Evolutionary conservation across 2,329 filamentous ascomycete genomes (phyloP), one percentile per base, ranked within the genome.

Genomic region (Pestalotiopsis sp.): DNA sequence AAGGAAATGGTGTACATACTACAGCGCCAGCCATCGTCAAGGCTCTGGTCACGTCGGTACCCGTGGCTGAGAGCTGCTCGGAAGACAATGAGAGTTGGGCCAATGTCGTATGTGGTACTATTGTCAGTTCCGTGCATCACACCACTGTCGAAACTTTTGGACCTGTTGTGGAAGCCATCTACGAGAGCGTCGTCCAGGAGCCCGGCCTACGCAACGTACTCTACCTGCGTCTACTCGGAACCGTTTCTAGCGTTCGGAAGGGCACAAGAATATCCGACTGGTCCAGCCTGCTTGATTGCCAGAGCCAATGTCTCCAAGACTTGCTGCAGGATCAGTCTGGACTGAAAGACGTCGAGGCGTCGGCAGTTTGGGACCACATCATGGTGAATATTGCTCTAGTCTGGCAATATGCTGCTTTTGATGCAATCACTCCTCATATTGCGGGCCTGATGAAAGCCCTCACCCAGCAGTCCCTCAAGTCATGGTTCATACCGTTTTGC

Each of bases 41-140:
- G 49, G 79, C 83, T 1, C 80, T 92, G 4, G 76, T 91, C n/a
- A 76, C 77, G 60, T 82, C 82, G 9, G 82, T 88, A 3, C 86
- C 86, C 0, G 80, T 84, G 3, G 82, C 86, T 1, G 86, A 88
- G 66, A 82, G 84, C 59, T 75, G 82, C 12, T 82, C 86, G 13
- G 77, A 82, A 5, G 81, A 85, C 27, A 78, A 82, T 12, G 79
- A 83, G 4, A 81, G 81, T 5, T 91, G 90, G 88, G 86, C 82
- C 4, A 87, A 92, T 66, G 86, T 97, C 25, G 84, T 93, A 45
- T 89, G 88, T 72, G 95, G 95, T 31, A 88, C 95, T 31, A 79
- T 98, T 49, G 93, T 92, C 5, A 95, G 92, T 74, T 83, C 94
- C 38, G 90, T 97, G 64, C 96, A 99, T 78, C 92, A 97, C 77